Percentiles rank a stretch among this genome's conserved stretches.
These are phyloP conservation scores for Talaromyces rugulosus DNA, from an alignment of 2,329 filamentous ascomycete species.

Conservation along the genomic window DNA sequence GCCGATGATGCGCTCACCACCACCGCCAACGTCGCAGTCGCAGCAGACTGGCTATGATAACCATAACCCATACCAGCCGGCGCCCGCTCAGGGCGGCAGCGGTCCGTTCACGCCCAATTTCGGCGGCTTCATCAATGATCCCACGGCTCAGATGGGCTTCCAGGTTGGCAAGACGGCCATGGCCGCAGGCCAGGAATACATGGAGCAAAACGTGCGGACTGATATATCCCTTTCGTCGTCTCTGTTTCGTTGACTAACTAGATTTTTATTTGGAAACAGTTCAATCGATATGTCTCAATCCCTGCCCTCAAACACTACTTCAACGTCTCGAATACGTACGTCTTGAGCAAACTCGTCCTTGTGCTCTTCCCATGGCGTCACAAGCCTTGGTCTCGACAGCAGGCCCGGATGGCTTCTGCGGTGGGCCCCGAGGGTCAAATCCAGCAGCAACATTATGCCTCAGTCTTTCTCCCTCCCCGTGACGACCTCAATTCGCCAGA, in stretches of 20 bases:
- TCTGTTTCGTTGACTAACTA: neutral
- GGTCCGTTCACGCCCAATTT: conserved; percentile 58
- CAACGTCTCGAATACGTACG: conserved; percentile 97
- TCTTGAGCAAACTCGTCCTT: conserved; percentile 85
- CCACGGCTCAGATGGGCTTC: conserved; percentile 88
- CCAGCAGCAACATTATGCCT: conserved; percentile 52
- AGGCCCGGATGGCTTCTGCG: conserved; percentile 50
- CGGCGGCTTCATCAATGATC: conserved; percentile 92
- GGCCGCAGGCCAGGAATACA: conserved; percentile 84
- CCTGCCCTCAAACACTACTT: conserved; percentile 97
- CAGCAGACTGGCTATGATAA: conserved; percentile 50
- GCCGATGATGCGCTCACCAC: conserved; percentile 91
- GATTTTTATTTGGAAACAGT: conserved; percentile 38
- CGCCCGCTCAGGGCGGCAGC: conserved; percentile 36
- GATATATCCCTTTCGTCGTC: conserved; percentile 24
- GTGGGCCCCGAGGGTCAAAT: conserved; percentile 56
- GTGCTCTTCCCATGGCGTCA: conserved; percentile 98
- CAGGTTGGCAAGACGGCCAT: conserved; percentile 92
- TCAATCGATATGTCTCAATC: conserved; percentile 84
- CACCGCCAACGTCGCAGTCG: conserved; percentile 72
- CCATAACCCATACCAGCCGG: conserved; percentile 45
- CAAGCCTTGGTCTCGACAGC: conserved; percentile 93
- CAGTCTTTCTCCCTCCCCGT: conserved; percentile 76
- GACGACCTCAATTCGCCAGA: conserved; percentile 97
- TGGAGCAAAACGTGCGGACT: conserved; percentile 78